A percentile compares a stretch with the other conserved stretches of the same genome.
These are phyloP conservation scores for Tuber indicum DNA, from an alignment of 495 filamentous ascomycete genomes.

Conservation along the genomic window DNA sequence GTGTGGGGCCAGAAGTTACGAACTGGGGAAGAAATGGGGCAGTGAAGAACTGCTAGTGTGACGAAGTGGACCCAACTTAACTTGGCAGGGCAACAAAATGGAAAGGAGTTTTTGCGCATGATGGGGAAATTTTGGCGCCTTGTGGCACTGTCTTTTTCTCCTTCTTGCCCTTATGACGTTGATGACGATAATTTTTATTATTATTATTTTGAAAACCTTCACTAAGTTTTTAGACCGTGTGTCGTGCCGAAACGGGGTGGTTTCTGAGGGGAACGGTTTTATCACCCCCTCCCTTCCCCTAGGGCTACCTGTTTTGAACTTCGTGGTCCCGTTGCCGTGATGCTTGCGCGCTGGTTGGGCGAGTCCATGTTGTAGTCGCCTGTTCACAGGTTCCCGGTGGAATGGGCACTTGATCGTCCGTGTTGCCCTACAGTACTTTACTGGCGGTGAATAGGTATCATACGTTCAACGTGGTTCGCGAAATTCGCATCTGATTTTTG, in stretches of 20 bases:
- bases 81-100: neutral
- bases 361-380: neutral
- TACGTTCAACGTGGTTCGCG: neutral
- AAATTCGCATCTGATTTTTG: conserved; percentile 1
- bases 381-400: conserved; percentile 3
- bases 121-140: neutral
- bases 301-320: conserved; percentile 5
- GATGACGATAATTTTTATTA: neutral
- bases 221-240: neutral
- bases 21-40: neutral
- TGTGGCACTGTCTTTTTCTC: neutral
- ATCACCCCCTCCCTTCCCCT: neutral
- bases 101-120: neutral
- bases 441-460: neutral
- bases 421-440: neutral
- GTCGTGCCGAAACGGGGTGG: conserved; percentile 2
- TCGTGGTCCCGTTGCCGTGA: neutral
- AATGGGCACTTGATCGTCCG: neutral
- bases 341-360: neutral
- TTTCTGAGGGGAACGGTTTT: neutral
- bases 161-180: neutral
- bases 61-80: conserved; percentile 1
- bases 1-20: neutral
- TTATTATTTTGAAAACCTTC: conserved; percentile 2
- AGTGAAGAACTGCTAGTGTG: neutral